Conservation (phyloP, 2,329 filamentous ascomycete genomes). For the Pestalotiopsis sp. region DNA sequence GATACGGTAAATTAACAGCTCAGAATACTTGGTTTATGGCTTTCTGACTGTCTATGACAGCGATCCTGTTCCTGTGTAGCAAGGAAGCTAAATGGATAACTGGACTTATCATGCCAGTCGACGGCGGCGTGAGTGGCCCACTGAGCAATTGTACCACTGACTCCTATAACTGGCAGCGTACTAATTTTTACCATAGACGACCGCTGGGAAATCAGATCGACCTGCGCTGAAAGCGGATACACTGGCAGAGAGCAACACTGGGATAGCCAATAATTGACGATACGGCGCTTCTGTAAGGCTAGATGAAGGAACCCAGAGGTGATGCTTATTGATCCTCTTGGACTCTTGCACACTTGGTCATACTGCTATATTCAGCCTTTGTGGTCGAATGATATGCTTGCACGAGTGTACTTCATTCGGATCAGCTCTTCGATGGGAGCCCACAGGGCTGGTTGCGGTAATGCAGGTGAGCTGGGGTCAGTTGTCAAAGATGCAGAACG, state of each 20-base stretch:
- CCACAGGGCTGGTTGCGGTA: not conserved
- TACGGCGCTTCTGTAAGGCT: too few species aligned
- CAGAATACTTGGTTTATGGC: too few species aligned
- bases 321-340: too few species aligned
- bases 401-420: not conserved
- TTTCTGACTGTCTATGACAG: conserved; percentile 15
- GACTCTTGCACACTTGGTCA: too few species aligned
- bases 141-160: not conserved
- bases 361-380: too few species aligned
- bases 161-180: not conserved
- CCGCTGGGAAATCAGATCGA: conserved; percentile 1
- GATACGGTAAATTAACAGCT: conserved; percentile 22
- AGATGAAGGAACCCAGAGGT: too few species aligned
- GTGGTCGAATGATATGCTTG: not conserved
- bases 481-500: not conserved
- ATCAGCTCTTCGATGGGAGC: not conserved
- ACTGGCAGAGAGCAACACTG: conserved; percentile 6
- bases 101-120: conserved; percentile 29
- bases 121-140: conserved; percentile 26
- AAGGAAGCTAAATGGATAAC: conserved; percentile 33
- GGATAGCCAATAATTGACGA: not conserved
- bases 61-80: conserved; percentile 28
- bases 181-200: not conserved
- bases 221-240: conserved; percentile 10
- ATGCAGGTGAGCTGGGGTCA: not conserved